phyloP scores from a whole-genome alignment of 805 yeast genomes.

The Lachancea mirantina region DNA sequence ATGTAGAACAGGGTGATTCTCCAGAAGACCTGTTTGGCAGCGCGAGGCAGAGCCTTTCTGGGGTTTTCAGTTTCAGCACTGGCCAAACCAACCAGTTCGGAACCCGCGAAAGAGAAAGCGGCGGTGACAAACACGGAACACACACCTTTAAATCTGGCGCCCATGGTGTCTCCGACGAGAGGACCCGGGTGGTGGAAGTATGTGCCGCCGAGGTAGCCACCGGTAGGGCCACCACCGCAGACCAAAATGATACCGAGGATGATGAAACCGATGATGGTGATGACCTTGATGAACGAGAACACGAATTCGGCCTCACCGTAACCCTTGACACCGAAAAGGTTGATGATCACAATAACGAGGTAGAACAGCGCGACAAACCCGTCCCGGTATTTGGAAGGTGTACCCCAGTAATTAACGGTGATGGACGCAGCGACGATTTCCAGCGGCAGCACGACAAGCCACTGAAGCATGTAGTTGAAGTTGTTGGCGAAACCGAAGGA shows the following conservation, averaged over 20 bases:
- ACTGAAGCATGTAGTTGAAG: constrained; percentile 48
- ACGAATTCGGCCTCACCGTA: constrained; percentile 50
- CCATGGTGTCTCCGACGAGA: constrained; percentile 38
- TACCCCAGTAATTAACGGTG: constrained; percentile 46
- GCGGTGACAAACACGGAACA: constrained; percentile 50
- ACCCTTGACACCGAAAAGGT: constrained; percentile 47
- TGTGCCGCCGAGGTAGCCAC: constrained; percentile 37
- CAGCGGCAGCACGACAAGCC: constrained; percentile 45
- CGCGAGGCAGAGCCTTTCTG: constrained; percentile 41
- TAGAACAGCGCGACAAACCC: constrained; percentile 46
- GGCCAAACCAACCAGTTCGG: constrained; percentile 47
- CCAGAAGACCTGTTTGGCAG: constrained; percentile 52
- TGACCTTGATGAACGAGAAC: constrained; percentile 42
- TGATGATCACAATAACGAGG: constrained; percentile 40
- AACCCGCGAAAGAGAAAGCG: constrained; percentile 48
- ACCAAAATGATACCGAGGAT: constrained; percentile 45
- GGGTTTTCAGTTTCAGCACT: constrained; percentile 45
- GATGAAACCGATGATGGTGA: constrained; percentile 46
- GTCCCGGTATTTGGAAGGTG: constrained; percentile 39
- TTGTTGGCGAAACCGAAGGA: constrained; percentile 60
- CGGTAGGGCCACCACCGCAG: constrained; percentile 43
- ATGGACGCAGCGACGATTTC: constrained; percentile 49
- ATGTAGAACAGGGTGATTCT: constrained; percentile 44
- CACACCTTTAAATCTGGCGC: constrained; percentile 39
- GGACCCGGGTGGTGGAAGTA: constrained; percentile 56